These are phyloP conservation scores for Penicillium nordicum DNA, from an alignment of 2,329 filamentous ascomycete species.

Conservation along the genomic window DNA sequence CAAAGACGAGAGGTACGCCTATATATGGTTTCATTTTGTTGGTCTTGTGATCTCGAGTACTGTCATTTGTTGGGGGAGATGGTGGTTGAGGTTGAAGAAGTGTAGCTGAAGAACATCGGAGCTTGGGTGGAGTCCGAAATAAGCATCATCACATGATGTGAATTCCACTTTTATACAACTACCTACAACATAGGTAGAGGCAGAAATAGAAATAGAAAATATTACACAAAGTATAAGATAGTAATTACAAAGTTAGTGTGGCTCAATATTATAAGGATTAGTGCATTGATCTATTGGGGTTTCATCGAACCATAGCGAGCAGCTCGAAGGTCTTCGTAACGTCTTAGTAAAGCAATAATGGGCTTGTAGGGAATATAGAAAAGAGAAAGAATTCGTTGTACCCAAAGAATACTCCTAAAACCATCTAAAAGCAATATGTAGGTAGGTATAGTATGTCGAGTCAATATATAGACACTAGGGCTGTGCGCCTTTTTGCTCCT, in stretches of 20 bases:
- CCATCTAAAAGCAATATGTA: neutral
- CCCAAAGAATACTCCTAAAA: neutral
- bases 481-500: constrained; percentile 14
- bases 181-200: neutral
- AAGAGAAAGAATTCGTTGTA: neutral
- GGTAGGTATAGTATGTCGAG: constrained; percentile 12
- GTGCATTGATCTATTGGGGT: neutral
- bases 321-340: neutral
- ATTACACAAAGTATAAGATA: neutral
- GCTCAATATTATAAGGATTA: neutral
- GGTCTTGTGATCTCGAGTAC: neutral
- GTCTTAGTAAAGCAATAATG: neutral
- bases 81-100: neutral
- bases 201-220: neutral
- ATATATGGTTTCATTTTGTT: constrained; percentile 43
- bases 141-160: constrained; percentile 8
- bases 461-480: constrained; percentile 8
- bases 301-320: neutral
- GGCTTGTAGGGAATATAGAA: neutral
- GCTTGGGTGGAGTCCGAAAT: constrained; percentile 16
- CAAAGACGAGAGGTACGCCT: constrained; percentile 49
- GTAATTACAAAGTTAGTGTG: no score
- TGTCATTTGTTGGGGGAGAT: neutral
- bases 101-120: constrained; percentile 2
- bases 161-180: neutral